These are phyloP conservation scores for Pythium rhizo-oryzae DNA, from an alignment of 352 stramenopile genomes.

Conservation along the genomic window DNA sequence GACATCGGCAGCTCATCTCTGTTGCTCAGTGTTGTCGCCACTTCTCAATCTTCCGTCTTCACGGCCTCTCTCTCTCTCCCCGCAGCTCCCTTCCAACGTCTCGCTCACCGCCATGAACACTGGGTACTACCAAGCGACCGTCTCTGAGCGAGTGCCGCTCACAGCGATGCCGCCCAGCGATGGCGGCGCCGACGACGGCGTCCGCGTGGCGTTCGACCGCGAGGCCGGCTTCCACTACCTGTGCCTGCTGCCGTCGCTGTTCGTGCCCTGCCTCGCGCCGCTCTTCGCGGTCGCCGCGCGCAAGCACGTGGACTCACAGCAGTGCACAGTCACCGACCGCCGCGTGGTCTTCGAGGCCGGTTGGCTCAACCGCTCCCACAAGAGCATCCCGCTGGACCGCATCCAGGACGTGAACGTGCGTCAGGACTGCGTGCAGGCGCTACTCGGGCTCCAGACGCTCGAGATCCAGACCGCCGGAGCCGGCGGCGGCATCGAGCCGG, in stretches of 20 bases:
- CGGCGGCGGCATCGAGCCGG: slow-evolving; percentile 22
- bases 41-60: no score
- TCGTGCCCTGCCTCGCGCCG: slow-evolving; percentile 21
- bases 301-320: slow-evolving; percentile 41
- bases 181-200: slow-evolving; percentile 12
- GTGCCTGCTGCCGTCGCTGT: slow-evolving; percentile 20
- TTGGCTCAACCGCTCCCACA: slow-evolving; percentile 45
- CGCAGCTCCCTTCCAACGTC: no score
- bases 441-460: slow-evolving; percentile 35
- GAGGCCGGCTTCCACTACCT: slow-evolving; percentile 23
- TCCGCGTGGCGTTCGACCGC: slow-evolving; percentile 29
- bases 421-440: slow-evolving; percentile 41
- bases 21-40: no score
- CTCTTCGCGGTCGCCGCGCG: slow-evolving; percentile 29
- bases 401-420: slow-evolving; percentile 54
- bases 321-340: slow-evolving; percentile 42
- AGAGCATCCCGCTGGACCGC: slow-evolving; percentile 48
- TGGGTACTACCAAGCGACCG: not conserved
- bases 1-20: no score
- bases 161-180: not conserved
- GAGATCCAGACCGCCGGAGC: slow-evolving; percentile 48
- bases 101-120: no score
- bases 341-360: slow-evolving; percentile 42
- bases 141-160: not conserved
- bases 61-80: no score